Base-by-base conservation (phyloP, 2,329 filamentous ascomycete species). In the Alternaria ventricosa region DNA sequence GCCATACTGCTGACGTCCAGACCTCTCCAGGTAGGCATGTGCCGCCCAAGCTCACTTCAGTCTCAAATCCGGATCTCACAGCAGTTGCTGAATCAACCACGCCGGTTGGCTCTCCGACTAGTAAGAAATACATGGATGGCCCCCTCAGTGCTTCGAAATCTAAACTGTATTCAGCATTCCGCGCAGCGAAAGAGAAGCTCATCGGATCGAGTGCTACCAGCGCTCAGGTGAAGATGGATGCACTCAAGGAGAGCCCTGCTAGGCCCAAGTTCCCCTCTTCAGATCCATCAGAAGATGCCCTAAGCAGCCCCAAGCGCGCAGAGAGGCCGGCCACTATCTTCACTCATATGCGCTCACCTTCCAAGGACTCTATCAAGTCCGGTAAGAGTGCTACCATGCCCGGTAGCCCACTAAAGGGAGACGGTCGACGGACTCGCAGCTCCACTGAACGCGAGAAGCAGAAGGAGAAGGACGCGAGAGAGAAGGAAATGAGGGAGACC, bases 121-220 rank as follows among this genome's bases (percentile, higher is more conserved):
- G 73, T 60, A 83, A 80, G 73, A 86, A 78, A 82, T 87, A 78
- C 82, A 86, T 67, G 78, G 94, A 96, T 69, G 95, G 91, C 62
- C 93, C 93, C 6, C 81, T 97, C 63, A 97, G 94, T 79, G 93
- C 96, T 55, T 94, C 96, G 27, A 98, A 97, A 82, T 93, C 92
- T 75, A 96, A 94, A 77, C 85, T 98, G 51, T 96, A 95, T 50
- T 97, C 94, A 10, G 94, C 97, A 63, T 84, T 97, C 71, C 94
- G 94, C 80, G 92, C 90, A 59, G 96, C 94, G 5, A 95, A 92
- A 78, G 92, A 91, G 13, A 87, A 97, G 53, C 90, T 97, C 66
- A 93, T 91, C 18, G 96, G 92, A 70, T 95, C 87, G 65, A 88
- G 85, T 62, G 83, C 85, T 47, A 79, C 85, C 12, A 87, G 87